Conservation (phyloP, 2,329 filamentous ascomycete genomes). For the Trichoderma atrobrunneum region DNA sequence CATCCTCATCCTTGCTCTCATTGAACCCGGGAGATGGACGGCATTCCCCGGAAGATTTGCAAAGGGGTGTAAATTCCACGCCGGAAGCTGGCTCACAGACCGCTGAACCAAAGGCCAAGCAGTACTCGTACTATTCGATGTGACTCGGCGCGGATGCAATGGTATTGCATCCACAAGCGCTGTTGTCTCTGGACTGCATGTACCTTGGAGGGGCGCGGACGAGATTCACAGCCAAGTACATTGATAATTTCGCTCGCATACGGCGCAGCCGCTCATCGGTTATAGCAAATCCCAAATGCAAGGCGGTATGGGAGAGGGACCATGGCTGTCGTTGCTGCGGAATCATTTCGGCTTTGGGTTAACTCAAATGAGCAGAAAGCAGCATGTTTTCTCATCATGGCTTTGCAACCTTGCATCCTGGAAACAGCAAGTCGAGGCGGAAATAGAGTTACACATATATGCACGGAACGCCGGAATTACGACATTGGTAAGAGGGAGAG, state of each 20-base stretch:
- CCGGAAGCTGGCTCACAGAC: background rate
- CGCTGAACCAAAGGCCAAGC: background rate
- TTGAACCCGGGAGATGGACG: background rate
- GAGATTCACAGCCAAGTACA: background rate
- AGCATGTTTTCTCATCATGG: background rate
- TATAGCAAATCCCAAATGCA: background rate
- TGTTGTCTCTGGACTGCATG: background rate
- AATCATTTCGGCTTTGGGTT: background rate
- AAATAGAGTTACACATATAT: background rate
- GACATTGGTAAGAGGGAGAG: background rate
- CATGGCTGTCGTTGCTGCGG: background rate
- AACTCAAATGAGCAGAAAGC: background rate
- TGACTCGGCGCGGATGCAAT: background rate
- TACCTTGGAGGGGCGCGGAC: background rate
- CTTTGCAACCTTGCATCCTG: background rate
- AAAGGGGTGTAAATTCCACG: background rate
- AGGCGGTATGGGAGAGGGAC: background rate
- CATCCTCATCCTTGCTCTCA: constrained; percentile 7
- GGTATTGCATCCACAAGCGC: background rate
- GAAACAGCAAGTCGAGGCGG: background rate
- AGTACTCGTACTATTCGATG: background rate
- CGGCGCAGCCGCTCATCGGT: background rate
- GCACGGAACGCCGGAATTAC: background rate
- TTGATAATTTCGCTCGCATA: background rate
- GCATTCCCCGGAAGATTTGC: background rate